Conservation (phyloP, 2,329 filamentous ascomycete species). For the Alternaria gaisen region DNA sequence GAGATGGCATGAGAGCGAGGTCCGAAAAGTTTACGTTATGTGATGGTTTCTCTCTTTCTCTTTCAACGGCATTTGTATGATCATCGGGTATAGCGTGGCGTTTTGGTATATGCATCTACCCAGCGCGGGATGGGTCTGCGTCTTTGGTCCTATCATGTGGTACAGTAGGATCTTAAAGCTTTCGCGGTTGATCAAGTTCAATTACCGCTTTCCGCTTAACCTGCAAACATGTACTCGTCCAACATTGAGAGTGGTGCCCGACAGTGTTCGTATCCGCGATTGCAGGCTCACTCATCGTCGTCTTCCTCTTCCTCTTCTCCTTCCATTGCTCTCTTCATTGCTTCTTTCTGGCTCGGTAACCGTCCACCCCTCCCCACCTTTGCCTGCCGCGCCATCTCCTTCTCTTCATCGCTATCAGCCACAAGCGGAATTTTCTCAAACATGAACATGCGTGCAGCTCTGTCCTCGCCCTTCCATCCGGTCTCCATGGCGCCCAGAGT, state of each 20-base stretch:
- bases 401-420: slow-evolving; percentile 36
- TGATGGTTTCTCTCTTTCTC: slow-evolving; percentile 49
- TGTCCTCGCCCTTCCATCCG: slow-evolving; percentile 60
- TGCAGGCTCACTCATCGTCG: not conserved
- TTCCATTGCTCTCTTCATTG: slow-evolving; percentile 23
- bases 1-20: slow-evolving; percentile 59
- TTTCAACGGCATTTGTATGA: not conserved
- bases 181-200: not conserved
- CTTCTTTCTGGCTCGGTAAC: slow-evolving; percentile 17
- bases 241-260: not conserved
- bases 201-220: not conserved
- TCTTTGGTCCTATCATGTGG: not conserved
- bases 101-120: slow-evolving; percentile 1
- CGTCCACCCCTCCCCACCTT: slow-evolving; percentile 23
- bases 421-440: slow-evolving; percentile 52
- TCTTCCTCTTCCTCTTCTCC: slow-evolving; percentile 18
- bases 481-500: slow-evolving; percentile 69
- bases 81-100: slow-evolving; percentile 9
- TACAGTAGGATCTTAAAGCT: not conserved
- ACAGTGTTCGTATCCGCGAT: not conserved
- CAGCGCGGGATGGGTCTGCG: slow-evolving; percentile 6
- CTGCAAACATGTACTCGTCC: not conserved
- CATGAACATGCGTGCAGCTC: slow-evolving; percentile 57
- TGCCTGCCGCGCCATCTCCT: slow-evolving; percentile 23
- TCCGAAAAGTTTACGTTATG: slow-evolving; percentile 92